Percentiles rank a stretch among this genome's conserved stretches.
phyloP scores from a whole-genome alignment of 169 alveolate genomes.

The Miamiensis avidus region DNA sequence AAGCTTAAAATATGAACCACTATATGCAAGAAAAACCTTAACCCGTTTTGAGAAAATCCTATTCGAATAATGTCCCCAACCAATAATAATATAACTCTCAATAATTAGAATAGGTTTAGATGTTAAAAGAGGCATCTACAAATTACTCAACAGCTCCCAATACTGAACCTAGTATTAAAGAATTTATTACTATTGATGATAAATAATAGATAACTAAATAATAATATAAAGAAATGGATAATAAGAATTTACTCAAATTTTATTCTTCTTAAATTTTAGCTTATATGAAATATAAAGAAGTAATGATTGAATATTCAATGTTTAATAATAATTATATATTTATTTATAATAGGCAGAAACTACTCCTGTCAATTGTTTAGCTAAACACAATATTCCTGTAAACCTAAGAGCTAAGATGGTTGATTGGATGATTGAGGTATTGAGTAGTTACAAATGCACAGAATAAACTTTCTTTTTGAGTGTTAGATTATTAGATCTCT shows the following conservation, averaged over 20 bases:
- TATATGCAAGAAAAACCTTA: neutral
- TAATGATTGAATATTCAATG: no score
- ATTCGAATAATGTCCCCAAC: neutral
- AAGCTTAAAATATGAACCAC: neutral
- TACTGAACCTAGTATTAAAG: neutral
- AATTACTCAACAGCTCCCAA: neutral
- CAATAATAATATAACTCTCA: no score
- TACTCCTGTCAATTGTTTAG: slow-evolving; percentile 37
- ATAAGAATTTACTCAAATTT: no score
- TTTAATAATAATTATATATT: no score
- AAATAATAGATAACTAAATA: neutral
- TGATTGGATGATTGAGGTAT: slow-evolving; percentile 90
- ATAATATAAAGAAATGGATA: neutral
- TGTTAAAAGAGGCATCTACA: neutral
- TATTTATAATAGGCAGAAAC: neutral
- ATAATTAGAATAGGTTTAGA: no score
- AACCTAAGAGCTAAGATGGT: slow-evolving; percentile 83
- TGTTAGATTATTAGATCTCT: slow-evolving; percentile 79
- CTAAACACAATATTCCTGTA: slow-evolving; percentile 66
- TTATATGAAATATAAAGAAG: neutral
- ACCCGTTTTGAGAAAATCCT: neutral
- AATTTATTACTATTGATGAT: neutral
- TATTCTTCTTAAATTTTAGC: neutral
- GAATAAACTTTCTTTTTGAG: slow-evolving; percentile 77
- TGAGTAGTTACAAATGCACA: slow-evolving; percentile 69